phyloP scores from a whole-genome alignment of 2,329 filamentous ascomycete genomes.

The Venturiaceae sp. region DNA sequence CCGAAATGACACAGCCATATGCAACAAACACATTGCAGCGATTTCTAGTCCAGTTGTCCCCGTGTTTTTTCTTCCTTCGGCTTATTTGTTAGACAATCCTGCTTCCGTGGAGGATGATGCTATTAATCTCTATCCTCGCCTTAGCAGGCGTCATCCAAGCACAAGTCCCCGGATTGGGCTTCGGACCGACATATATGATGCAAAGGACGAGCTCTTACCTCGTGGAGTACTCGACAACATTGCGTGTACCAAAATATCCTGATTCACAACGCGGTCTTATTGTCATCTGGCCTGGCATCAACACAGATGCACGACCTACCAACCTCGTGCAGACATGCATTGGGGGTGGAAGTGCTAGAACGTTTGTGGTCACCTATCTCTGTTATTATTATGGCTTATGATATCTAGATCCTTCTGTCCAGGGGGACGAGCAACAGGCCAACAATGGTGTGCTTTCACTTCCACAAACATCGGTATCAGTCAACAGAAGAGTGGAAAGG shows the following conservation, averaged over 20 bases:
- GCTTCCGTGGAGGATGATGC: no score
- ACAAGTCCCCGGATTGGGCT: background rate
- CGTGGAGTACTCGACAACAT: background rate
- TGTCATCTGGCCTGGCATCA: background rate
- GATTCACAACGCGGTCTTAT: background rate
- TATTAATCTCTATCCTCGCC: no score
- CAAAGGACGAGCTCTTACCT: background rate
- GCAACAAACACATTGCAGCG: no score
- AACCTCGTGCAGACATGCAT: constrained; percentile 1
- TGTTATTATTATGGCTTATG: no score
- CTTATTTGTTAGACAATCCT: no score
- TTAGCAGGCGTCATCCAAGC: background rate
- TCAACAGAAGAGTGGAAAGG: background rate
- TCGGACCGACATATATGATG: background rate
- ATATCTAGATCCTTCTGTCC: background rate
- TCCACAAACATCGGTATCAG: background rate
- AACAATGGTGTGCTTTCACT: constrained; percentile 1
- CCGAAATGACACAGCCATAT: no score
- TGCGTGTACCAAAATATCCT: background rate
- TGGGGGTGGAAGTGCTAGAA: background rate
- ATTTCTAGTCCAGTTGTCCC: no score
- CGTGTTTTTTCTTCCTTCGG: no score
- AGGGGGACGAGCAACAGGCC: background rate
- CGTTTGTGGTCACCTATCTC: background rate
- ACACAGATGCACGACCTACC: background rate